Base-by-base conservation (phyloP, 257 asterid species). In the Nicotiana tomentosiformis region DNA sequence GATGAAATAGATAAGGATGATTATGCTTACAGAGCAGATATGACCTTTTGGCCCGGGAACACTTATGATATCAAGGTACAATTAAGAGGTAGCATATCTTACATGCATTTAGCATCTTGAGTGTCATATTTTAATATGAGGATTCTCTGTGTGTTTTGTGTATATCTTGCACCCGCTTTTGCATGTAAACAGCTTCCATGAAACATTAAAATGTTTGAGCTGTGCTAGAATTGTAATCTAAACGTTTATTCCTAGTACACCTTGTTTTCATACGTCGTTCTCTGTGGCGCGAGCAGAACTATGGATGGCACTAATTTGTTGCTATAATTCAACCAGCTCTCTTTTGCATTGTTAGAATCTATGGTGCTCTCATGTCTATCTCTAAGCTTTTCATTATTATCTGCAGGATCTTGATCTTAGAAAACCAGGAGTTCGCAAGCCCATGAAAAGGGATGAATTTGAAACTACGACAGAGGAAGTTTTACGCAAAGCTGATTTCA, bases 381-480 rank as follows among this genome's bases (percentile, higher is more conserved):
- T 74, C 39, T 74, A 23, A 84, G 62, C 58, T 84, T 66, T 80
- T 62, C 83, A 2, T 85, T 35, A 74, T 81, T 86, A 20, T 65
- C 14, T 82, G 77, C 90, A 93, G 99, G 98, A 93, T 88, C 98
- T 96, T 83, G 97, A 96, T 89, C 87, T 93, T 88, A 89, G 81
- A 69, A 90, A 86, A 86, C 94, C 95, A 66, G 98, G 92, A 65
- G 92, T 87, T 67, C 94, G 89, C 43, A 92, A 86, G 85, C 92
- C 93, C 55, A 3, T 1, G 49, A 92, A 66, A 86, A 89, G 97
- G 88, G 3, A 4, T 4, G 95, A 90, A 85, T 93, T 96, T 88
- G 92, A 89, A 90, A 92, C 97, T 7, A 90, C 97, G 4, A 91
- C 99, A 5, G 83, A 87, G 80, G 99, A 96, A 90, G 98, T 92